Base-by-base conservation (phyloP, 257 asterid genomes). In the Plectranthus barbatus region DNA sequence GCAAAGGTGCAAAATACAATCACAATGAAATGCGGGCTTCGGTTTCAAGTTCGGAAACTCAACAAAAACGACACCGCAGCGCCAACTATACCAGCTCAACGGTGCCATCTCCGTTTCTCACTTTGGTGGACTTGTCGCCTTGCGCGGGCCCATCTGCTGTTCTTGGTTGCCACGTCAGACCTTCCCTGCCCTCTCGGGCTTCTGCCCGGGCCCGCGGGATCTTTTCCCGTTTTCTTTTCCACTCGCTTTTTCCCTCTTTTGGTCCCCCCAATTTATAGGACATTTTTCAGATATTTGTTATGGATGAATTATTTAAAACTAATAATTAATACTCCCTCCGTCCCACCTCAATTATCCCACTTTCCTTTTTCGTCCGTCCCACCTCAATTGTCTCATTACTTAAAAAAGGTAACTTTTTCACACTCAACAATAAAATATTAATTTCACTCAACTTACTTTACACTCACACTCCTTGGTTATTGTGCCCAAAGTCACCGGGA, bases 151-250 rank as follows among this genome's bases (percentile, higher is more conserved):
- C 70, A 24, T 6, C 40, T 61, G 3, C 41, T 36, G 5, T 36
- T 40, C 72, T 62, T 13, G 71, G 76, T 67, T 20, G 73, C 76
- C 76, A 77, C 76, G 76, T 72, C 31, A 26, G 31, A 5, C 31
- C 31, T n/a, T n/a, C n/a, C n/a, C n/a, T n/a, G n/a, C n/a, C n/a
- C n/a, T n/a, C n/a, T n/a, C n/a, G n/a, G n/a, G n/a, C n/a, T n/a
- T n/a, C n/a, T n/a, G n/a, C 31, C 31, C 2, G 31, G 74, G 7
- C 74, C 78, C 74, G 56, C 46, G 15, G 55, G 10, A 58, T 72
- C 65, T 59, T 60, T 72, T 41, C 17, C 51, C 0, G n/a, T 41
- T 44, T 20, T 10, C 20, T 1, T 17, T 49, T 47, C 7, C 40
- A 6, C 12, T 26, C 31, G 54, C 57, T 62, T 64, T 68, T 57